Conservation (phyloP, 768 basidiomycete species). For the Suillus discolor region DNA sequence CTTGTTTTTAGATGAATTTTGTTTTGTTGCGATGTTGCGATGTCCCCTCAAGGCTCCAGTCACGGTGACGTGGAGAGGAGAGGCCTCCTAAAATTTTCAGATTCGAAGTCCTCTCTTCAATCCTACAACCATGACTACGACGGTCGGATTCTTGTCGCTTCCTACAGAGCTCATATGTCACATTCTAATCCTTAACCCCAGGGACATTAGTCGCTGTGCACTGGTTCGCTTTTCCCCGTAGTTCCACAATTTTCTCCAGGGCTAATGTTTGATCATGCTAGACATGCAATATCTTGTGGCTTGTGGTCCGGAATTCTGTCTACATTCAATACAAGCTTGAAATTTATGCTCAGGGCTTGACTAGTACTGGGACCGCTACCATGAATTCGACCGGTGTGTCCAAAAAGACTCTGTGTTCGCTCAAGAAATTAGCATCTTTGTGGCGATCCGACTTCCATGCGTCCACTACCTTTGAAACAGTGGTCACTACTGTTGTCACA, state of each 20-base stretch:
- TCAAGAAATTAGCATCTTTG: neutral
- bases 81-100: neutral
- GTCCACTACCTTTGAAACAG: neutral
- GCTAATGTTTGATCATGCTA: neutral
- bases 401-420: neutral
- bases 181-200: neutral
- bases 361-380: neutral
- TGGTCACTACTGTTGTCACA: neutral
- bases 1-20: too few relatives aligned
- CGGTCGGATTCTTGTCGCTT: neutral
- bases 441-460: neutral
- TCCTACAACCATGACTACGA: neutral
- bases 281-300: neutral
- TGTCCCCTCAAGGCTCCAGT: too few relatives aligned
- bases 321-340: neutral
- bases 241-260: neutral
- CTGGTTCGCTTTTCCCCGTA: neutral
- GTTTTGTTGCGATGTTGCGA: too few relatives aligned
- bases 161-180: neutral
- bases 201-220: neutral
- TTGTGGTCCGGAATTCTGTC: neutral
- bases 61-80: too few relatives aligned
- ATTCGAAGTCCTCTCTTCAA: neutral
- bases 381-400: neutral
- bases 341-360: neutral